These are phyloP conservation scores for Eutrema yunnanense DNA, from an alignment of 345 rosid genomes.

Conservation along the genomic window DNA sequence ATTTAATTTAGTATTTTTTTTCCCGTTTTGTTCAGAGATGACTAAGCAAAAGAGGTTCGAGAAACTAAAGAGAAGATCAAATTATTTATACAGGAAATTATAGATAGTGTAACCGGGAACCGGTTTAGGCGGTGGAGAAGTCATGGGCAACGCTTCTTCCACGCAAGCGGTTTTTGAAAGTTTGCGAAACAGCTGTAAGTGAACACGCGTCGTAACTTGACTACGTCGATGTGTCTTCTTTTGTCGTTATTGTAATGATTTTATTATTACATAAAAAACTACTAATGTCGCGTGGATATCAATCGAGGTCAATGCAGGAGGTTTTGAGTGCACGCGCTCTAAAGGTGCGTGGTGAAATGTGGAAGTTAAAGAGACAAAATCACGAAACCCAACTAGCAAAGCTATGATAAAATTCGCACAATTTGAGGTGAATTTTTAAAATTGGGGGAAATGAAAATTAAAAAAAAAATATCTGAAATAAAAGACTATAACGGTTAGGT, in stretches of 20 bases:
- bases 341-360: neutral
- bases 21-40: neutral
- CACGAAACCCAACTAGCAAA: slow-evolving; percentile 32
- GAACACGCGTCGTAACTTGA: slow-evolving; percentile 59
- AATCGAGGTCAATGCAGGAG: neutral
- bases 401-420: slow-evolving; percentile 25
- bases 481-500: slow-evolving; percentile 29
- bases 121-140: slow-evolving; percentile 38
- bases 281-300: slow-evolving; percentile 12
- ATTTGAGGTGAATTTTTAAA: slow-evolving; percentile 11
- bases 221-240: slow-evolving; percentile 16
- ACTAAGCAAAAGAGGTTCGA: neutral
- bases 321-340: neutral
- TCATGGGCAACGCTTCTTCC: slow-evolving; percentile 50
- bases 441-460: neutral
- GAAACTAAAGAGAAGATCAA: slow-evolving; percentile 11
- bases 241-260: slow-evolving; percentile 27
- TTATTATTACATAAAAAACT: neutral
- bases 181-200: slow-evolving; percentile 77
- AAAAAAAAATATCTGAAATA: slow-evolving; percentile 20
- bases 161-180: slow-evolving; percentile 54
- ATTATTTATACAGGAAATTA: slow-evolving; percentile 10
- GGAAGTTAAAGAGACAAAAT: slow-evolving; percentile 26
- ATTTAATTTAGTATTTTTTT: neutral
- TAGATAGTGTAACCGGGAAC: slow-evolving; percentile 2